Evolutionary conservation across 139 green algal species (phyloP).

Genomic region (Haematococcus lacustris): DNA sequence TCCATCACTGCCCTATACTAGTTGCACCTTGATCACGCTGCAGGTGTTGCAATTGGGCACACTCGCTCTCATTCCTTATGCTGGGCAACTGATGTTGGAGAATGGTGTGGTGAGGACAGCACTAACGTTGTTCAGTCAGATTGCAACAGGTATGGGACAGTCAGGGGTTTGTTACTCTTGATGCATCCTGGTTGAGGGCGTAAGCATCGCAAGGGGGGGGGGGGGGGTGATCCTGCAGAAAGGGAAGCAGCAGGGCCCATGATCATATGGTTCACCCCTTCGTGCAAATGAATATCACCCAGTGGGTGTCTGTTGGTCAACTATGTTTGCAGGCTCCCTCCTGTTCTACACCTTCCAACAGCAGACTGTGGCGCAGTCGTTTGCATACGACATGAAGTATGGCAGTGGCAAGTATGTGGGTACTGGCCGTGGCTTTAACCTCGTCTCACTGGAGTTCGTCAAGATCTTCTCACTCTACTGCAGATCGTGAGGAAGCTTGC

Average conservation of each 20-base stretch:
- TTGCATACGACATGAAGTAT: slow-evolving; percentile 27
- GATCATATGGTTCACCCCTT: too few relatives aligned
- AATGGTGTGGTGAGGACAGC: slow-evolving; percentile 21
- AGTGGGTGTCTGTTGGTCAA: background rate
- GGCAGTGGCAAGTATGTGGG: slow-evolving; percentile 31
- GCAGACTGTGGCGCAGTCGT: slow-evolving; percentile 11
- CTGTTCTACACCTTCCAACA: slow-evolving; percentile 54
- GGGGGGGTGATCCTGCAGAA: too few relatives aligned
- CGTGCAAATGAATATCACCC: too few relatives aligned
- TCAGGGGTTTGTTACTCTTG: too few relatives aligned
- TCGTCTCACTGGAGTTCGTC: slow-evolving; percentile 38
- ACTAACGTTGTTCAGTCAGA: slow-evolving; percentile 26
- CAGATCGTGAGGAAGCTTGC: slow-evolving; percentile 1
- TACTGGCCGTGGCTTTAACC: slow-evolving; percentile 41
- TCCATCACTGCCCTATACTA: too few relatives aligned
- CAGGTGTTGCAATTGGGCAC: slow-evolving; percentile 40
- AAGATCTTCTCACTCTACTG: slow-evolving; percentile 33
- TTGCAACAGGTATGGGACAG: too few relatives aligned
- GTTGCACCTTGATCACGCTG: too few relatives aligned
- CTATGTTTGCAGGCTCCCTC: slow-evolving; percentile 26
- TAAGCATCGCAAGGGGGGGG: too few relatives aligned
- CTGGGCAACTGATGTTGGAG: slow-evolving; percentile 41
- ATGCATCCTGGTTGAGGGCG: too few relatives aligned
- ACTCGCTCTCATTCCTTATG: slow-evolving; percentile 40
- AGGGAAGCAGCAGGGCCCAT: too few relatives aligned